Percentiles rank a stretch among this genome's conserved stretches.
Conservation (phyloP, 2,329 filamentous ascomycete species). For the Didymosphaeria variabile region DNA sequence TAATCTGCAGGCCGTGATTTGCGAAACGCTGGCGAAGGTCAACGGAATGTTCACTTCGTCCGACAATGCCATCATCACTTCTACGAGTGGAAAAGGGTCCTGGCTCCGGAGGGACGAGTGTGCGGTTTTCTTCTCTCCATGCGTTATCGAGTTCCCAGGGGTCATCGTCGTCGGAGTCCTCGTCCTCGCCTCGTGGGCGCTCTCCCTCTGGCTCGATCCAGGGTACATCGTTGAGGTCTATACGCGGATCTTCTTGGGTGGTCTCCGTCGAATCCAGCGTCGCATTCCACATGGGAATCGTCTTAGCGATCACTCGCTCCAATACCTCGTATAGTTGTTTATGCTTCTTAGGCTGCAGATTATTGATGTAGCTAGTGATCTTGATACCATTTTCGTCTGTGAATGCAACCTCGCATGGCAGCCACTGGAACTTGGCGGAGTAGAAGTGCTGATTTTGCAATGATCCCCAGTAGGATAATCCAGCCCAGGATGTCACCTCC, state of each 20-base stretch:
- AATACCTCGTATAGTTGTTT: conserved; percentile 29
- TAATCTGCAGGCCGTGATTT: conserved; percentile 61
- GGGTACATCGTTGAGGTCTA: neutral
- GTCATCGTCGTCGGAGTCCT: neutral
- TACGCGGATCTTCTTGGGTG: neutral
- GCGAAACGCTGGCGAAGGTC: neutral
- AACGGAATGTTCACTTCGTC: neutral
- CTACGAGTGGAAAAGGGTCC: neutral
- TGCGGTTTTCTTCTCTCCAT: conserved; percentile 5
- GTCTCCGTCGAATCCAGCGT: conserved; percentile 22
- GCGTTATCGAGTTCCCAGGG: neutral
- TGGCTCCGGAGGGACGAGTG: conserved; percentile 3
- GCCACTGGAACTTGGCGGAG: conserved; percentile 50
- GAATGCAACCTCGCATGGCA: conserved; percentile 62
- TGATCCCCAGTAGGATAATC: neutral
- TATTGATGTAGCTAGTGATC: conserved; percentile 64
- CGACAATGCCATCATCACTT: neutral
- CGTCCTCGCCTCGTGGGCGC: neutral
- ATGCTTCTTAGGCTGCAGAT: conserved; percentile 56
- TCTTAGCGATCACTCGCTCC: conserved; percentile 30
- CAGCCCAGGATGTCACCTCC: neutral
- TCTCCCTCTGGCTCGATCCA: conserved; percentile 3
- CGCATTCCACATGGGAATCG: conserved; percentile 33
- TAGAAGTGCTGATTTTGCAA: conserved; percentile 2
- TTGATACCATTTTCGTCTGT: conserved; percentile 41